These are phyloP conservation scores for Acaromyces ingoldii DNA, from an alignment of 1,284 basidiomycete genomes.

Conservation along the genomic window DNA sequence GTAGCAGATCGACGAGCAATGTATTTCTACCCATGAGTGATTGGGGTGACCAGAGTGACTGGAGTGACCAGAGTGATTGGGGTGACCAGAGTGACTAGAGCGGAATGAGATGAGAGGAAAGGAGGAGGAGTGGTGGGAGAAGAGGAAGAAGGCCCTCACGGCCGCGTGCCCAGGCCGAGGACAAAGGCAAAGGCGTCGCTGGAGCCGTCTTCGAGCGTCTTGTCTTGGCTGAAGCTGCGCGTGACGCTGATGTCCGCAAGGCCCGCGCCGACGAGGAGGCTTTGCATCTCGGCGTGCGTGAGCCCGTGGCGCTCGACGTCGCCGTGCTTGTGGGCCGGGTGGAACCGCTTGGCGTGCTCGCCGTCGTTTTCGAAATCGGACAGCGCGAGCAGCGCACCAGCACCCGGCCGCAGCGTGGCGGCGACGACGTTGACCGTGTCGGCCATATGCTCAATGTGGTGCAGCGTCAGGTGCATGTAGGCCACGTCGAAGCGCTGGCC, in stretches of 20 bases:
- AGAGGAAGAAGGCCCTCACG: too few relatives aligned
- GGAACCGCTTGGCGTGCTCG: not conserved
- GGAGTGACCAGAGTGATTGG: too few relatives aligned
- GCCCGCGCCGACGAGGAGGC: constrained; percentile 1
- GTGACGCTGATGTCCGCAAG: constrained; percentile 3
- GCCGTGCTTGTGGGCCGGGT: constrained; percentile 1
- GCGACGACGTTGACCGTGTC: not conserved
- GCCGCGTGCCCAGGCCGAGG: not conserved
- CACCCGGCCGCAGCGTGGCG: constrained; percentile 2
- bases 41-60: too few relatives aligned
- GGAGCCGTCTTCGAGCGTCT: constrained; percentile 1
- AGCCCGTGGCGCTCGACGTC: constrained; percentile 11
- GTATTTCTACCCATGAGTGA: too few relatives aligned
- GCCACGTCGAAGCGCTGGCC: constrained; percentile 8
- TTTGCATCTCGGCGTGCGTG: constrained; percentile 3
- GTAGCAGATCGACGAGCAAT: too few relatives aligned
- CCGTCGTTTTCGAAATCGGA: constrained; percentile 8
- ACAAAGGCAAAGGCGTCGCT: constrained; percentile 5
- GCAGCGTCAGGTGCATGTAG: constrained; percentile 5
- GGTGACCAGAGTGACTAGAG: too few relatives aligned
- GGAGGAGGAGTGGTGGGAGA: too few relatives aligned
- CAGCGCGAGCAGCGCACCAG: not conserved
- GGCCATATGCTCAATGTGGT: constrained; percentile 9
- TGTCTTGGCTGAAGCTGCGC: constrained; percentile 2
- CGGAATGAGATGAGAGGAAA: too few relatives aligned